phyloP scores from a whole-genome alignment of 306 rosid species.

The Castanea mollissima region DNA sequence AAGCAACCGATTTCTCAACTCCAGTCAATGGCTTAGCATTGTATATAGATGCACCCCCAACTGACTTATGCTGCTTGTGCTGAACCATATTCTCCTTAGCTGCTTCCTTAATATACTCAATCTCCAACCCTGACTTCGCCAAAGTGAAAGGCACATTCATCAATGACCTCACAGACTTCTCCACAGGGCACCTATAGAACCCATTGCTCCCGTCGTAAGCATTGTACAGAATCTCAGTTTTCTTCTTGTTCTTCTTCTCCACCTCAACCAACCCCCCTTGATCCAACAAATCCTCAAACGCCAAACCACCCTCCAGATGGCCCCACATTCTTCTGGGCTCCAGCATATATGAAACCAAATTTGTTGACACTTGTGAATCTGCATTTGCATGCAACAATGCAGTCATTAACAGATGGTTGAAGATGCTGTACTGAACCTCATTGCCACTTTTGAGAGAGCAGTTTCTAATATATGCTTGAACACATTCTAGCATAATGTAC shows the following conservation, averaged over 20 bases:
- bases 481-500: too few species aligned
- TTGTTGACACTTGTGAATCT: slow-evolving; percentile 93
- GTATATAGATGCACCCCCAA: slow-evolving; percentile 95
- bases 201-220: slow-evolving; percentile 78
- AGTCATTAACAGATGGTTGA: neutral
- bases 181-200: slow-evolving; percentile 79
- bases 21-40: slow-evolving; percentile 98
- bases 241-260: slow-evolving; percentile 83
- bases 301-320: slow-evolving; percentile 97
- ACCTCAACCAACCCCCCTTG: slow-evolving; percentile 88
- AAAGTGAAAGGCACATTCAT: slow-evolving; percentile 94
- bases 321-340: slow-evolving; percentile 94
- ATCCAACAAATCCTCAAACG: slow-evolving; percentile 77
- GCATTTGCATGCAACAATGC: slow-evolving; percentile 38
- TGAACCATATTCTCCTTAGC: slow-evolving; percentile 86
- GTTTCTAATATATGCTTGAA: too few species aligned
- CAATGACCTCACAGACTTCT: slow-evolving; percentile 78
- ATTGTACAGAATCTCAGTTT: slow-evolving; percentile 65
- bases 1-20: slow-evolving; percentile 81
- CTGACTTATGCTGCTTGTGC: slow-evolving; percentile 92
- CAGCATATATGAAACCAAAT: slow-evolving; percentile 83
- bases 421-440: neutral
- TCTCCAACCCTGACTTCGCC: slow-evolving; percentile 84
- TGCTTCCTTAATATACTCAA: slow-evolving; percentile 88
- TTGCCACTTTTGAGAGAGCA: neutral